Percentiles rank a stretch among this genome's conserved stretches.
Evolutionary conservation across 192 early-diverging fungal species (phyloP).

Genomic region (Endogone sp.): DNA sequence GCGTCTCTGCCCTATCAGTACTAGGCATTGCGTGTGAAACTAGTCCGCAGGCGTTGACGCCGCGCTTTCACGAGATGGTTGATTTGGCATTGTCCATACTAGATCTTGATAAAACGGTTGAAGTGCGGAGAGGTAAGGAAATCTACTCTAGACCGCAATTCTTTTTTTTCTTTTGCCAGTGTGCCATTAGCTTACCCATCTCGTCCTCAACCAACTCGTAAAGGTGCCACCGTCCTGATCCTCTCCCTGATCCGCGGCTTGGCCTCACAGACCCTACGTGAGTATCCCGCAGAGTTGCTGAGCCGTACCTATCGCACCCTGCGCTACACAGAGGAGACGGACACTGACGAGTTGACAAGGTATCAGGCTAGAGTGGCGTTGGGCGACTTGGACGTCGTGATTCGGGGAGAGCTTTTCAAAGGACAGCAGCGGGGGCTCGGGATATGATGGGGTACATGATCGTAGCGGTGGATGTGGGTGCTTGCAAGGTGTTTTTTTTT

Average conservation of each 20-base stretch:
- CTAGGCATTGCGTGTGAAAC: conserved; percentile 67
- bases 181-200: neutral
- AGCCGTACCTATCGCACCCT: conserved; percentile 53
- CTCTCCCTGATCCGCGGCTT: conserved; percentile 71
- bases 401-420: conserved; percentile 38
- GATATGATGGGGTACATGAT: too few species aligned
- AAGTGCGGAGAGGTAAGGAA: conserved; percentile 57
- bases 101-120: conserved; percentile 53
- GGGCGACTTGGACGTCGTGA: conserved; percentile 60
- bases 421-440: neutral
- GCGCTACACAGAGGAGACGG: conserved; percentile 56
- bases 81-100: conserved; percentile 68
- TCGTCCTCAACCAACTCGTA: conserved; percentile 1
- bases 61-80: conserved; percentile 61
- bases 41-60: conserved; percentile 63
- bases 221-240: conserved; percentile 69
- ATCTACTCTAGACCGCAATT: neutral
- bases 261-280: conserved; percentile 41
- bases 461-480: too few species aligned
- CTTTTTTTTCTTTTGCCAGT: neutral
- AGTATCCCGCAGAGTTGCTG: conserved; percentile 56
- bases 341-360: conserved; percentile 68
- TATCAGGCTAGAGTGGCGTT: conserved; percentile 68
- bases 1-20: conserved; percentile 64
- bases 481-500: too few species aligned